Evolutionary conservation across 345 rosid species (phyloP), one percentile per base, ranked within the genome.

Genomic region (Dimocarpus longan): DNA sequence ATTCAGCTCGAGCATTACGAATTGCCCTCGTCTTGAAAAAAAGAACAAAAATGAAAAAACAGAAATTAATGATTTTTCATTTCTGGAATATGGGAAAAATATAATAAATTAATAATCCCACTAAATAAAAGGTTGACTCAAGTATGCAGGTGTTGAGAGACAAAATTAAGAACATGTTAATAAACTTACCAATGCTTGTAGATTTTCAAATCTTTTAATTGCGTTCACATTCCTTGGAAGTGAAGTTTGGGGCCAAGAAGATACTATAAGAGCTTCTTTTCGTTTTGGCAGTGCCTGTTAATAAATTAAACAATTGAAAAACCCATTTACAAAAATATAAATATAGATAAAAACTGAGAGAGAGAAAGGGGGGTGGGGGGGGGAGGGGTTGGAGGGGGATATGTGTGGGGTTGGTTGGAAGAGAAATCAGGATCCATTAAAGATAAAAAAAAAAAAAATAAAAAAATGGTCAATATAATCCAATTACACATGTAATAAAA

Each of bases 1-100:
- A 96, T 90, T 96, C 99, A 40, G 99, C 97, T 82, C 98, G 88
- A 73, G 89, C 99, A 91, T 92, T 93, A 57, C 99, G 89, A 74
- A 95, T 90, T 83, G 97, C 97, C 84, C 90, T 89, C 32, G 97
- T 96, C 99, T 96, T 46, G 8, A 46, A 46, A 3, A 46, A 8
- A 46, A 46, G 52, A 46, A 46, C 8, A 46, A 46, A 46, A 46
- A 46, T 46, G 52, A 46, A 82, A 32, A 32, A 80, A 54, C 13
- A 70, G 37, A 77, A n/a, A 54, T 57, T 75, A 76, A 83, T 26
- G 9, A 48, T n/a, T 40, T 80, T 74, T 74, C 22, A n/a, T 15
- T 62, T 28, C 15, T 4, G 24, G 3, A 46, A 32, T 7, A 18
- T 11, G 28, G 6, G 57, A 3, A 11, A 11, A 37, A 2, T 32